Conservation (phyloP, 768 basidiomycete genomes). For the Astraeus odoratus region DNA sequence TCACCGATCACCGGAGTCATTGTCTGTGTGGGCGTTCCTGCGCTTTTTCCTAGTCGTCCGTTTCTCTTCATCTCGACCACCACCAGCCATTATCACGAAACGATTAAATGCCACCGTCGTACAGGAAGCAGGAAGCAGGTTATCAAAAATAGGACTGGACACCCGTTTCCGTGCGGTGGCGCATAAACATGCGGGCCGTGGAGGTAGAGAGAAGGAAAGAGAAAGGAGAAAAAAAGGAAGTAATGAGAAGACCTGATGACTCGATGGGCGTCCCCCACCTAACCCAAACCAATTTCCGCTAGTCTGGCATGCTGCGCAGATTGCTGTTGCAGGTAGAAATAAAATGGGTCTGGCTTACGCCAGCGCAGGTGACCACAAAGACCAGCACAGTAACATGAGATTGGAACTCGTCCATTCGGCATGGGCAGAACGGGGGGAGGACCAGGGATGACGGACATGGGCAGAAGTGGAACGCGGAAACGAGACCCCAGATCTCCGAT, state of each 20-base stretch:
- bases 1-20: not conserved
- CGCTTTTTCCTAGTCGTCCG: not conserved
- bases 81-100: not conserved
- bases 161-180: not conserved
- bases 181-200: not conserved
- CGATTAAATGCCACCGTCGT: conserved; percentile 1
- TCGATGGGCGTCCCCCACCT: not conserved
- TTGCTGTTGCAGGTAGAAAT: not conserved
- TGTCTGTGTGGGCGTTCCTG: not conserved
- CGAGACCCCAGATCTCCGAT: not conserved
- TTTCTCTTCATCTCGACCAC: not conserved
- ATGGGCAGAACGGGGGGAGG: no score
- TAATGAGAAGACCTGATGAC: not conserved
- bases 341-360: not conserved
- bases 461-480: conserved; percentile 5
- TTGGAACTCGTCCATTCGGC: not conserved
- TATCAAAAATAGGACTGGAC: not conserved
- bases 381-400: not conserved
- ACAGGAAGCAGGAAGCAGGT: not conserved
- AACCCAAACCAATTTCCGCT: not conserved
- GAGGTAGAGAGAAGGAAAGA: conserved; percentile 1
- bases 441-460: conserved; percentile 10
- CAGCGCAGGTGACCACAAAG: not conserved
- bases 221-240: not conserved
- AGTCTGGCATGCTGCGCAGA: not conserved